Evolutionary conservation across 1,284 basidiomycete genomes (phyloP).

Genomic region (Boletus sp.): DNA sequence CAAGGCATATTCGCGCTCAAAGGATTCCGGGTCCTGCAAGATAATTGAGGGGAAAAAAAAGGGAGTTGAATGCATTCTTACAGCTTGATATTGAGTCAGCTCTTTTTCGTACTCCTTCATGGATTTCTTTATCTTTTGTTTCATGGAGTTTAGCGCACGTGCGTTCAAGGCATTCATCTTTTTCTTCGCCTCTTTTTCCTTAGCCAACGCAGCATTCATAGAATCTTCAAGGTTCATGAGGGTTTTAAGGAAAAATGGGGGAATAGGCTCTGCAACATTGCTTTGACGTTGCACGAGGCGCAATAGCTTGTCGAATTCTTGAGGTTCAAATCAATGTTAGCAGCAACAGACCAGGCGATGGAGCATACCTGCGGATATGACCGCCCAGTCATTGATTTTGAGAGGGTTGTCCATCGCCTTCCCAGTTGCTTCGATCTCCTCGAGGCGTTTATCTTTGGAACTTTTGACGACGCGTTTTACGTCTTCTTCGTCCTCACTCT

Average conservation of each 20-base stretch:
- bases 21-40: slow-evolving; percentile 80
- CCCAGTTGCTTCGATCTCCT: slow-evolving; percentile 86
- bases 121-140: slow-evolving; percentile 94
- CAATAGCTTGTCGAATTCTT: slow-evolving; percentile 95
- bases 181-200: slow-evolving; percentile 90
- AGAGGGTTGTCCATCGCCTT: slow-evolving; percentile 92
- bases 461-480: slow-evolving; percentile 74
- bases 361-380: slow-evolving; percentile 75
- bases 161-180: slow-evolving; percentile 97
- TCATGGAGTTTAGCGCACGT: slow-evolving; percentile 93
- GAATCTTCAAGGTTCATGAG: slow-evolving; percentile 76
- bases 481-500: slow-evolving; percentile 69
- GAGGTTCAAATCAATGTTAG: slow-evolving; percentile 11
- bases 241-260: slow-evolving; percentile 82
- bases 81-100: slow-evolving; percentile 77
- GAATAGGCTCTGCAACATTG: slow-evolving; percentile 82
- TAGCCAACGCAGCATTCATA: slow-evolving; percentile 70
- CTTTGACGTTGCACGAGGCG: slow-evolving; percentile 90
- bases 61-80: slow-evolving; percentile 34
- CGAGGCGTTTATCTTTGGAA: slow-evolving; percentile 82
- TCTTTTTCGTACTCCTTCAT: slow-evolving; percentile 86
- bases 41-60: slow-evolving; percentile 6
- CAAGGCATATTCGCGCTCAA: slow-evolving; percentile 71
- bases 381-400: slow-evolving; percentile 96
- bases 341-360: neutral